phyloP scores from a whole-genome alignment of 2,329 filamentous ascomycete genomes.

The Acrocalymma vagum region DNA sequence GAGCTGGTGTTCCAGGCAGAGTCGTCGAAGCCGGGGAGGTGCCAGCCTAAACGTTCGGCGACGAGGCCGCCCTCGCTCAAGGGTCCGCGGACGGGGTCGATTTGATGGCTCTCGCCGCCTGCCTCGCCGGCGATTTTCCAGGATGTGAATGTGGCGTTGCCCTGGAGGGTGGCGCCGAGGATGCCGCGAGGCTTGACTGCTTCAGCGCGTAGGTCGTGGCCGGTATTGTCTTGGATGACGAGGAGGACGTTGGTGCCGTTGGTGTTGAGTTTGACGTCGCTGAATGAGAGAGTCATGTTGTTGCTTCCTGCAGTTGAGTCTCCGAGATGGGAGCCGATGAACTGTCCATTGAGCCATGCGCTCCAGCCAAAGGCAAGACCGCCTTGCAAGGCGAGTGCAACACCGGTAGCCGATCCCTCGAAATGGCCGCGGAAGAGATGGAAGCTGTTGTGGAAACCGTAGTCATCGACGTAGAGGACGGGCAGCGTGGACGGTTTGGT shows the following conservation, averaged over 20 bases:
- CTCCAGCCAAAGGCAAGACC: slow-evolving; percentile 66
- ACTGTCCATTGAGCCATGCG: slow-evolving; percentile 65
- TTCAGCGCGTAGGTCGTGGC: slow-evolving; percentile 63
- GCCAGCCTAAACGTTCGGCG: slow-evolving; percentile 66
- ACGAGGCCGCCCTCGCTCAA: slow-evolving; percentile 67
- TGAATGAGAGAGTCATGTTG: slow-evolving; percentile 58
- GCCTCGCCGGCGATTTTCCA: slow-evolving; percentile 69
- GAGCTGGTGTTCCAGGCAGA: slow-evolving; percentile 51
- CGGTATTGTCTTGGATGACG: slow-evolving; percentile 68
- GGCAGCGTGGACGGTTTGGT: slow-evolving; percentile 48
- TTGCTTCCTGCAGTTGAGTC: slow-evolving; percentile 49
- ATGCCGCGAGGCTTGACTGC: slow-evolving; percentile 63
- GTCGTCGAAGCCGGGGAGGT: slow-evolving; percentile 65
- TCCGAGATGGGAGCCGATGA: slow-evolving; percentile 65
- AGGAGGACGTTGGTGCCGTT: slow-evolving; percentile 58
- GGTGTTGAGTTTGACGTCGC: slow-evolving; percentile 55
- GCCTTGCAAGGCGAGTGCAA: slow-evolving; percentile 62
- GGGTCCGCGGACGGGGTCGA: slow-evolving; percentile 65
- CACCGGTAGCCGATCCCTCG: slow-evolving; percentile 47
- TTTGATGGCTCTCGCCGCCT: slow-evolving; percentile 55
- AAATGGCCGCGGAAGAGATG: slow-evolving; percentile 54
- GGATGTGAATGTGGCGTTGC: slow-evolving; percentile 53
- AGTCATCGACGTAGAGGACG: slow-evolving; percentile 53
- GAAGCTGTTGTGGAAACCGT: slow-evolving; percentile 52
- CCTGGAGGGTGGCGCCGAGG: slow-evolving; percentile 60